Evolutionary conservation across 1,139 yeast genomes (phyloP).

Genomic region (Suhomyces maxii): DNA sequence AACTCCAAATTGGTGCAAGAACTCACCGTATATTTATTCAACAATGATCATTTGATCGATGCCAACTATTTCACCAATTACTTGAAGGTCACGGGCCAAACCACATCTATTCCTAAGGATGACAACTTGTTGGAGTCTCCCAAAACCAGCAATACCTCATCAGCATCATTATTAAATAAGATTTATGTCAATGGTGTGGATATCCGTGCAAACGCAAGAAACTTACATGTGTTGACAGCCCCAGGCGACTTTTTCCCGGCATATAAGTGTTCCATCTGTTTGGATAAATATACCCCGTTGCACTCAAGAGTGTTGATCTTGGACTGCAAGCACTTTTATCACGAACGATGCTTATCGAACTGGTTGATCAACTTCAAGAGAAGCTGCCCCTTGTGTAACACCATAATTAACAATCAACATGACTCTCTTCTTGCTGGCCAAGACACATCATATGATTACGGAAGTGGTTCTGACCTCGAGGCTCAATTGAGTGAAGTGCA

Average conservation of each 20-base stretch:
- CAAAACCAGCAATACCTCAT: conserved; percentile 19
- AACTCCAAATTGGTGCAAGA: conserved; percentile 38
- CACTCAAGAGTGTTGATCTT: conserved; percentile 41
- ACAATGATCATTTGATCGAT: conserved; percentile 36
- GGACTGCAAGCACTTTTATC: conserved; percentile 47
- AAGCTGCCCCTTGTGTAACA: conserved; percentile 48
- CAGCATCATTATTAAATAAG: conserved; percentile 21
- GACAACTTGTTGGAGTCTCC: conserved; percentile 3
- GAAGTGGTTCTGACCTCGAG: conserved; percentile 9
- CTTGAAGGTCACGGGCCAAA: conserved; percentile 14
- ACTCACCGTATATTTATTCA: conserved; percentile 43
- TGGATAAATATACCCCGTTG: conserved; percentile 41
- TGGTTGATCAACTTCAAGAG: conserved; percentile 48
- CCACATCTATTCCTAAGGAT: conserved; percentile 6
- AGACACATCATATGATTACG: conserved; percentile 11
- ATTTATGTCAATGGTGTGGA: conserved; percentile 36
- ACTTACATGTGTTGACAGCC: conserved; percentile 28
- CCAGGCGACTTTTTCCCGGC: conserved; percentile 42
- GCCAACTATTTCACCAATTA: conserved; percentile 29
- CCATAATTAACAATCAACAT: conserved; percentile 11
- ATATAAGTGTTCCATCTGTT: conserved; percentile 48
- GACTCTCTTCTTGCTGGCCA: conserved; percentile 21
- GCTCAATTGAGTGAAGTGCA: conserved; percentile 3
- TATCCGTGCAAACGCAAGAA: conserved; percentile 20
- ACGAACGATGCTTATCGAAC: conserved; percentile 45